These are phyloP conservation scores for Scheffersomyces parashehatae DNA, from an alignment of 1,139 yeast species.

Conservation along the genomic window DNA sequence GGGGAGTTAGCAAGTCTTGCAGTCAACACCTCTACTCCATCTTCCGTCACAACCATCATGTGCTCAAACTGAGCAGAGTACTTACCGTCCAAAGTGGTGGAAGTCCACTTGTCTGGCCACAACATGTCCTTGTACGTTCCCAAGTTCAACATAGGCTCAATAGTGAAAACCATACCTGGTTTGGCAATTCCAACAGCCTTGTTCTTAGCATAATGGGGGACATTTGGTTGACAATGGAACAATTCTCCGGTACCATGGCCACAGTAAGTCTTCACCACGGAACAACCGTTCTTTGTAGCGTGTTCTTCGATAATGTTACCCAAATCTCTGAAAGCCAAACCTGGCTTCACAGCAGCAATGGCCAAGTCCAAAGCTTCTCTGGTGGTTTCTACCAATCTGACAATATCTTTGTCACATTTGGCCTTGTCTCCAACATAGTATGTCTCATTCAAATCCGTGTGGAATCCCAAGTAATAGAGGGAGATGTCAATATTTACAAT, in stretches of 20 bases:
- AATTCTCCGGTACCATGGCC: constrained; percentile 91
- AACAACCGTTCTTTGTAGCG: constrained; percentile 75
- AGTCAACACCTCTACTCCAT: constrained; percentile 88
- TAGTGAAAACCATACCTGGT: constrained; percentile 96
- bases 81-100: constrained; percentile 85
- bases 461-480: constrained; percentile 81
- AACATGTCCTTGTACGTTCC: constrained; percentile 81
- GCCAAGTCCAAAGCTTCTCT: constrained; percentile 87
- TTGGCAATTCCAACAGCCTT: constrained; percentile 93
- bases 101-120: constrained; percentile 99
- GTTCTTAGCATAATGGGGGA: constrained; percentile 93
- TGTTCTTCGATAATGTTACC: constrained; percentile 90
- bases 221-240: constrained; percentile 91
- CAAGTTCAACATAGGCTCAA: constrained; percentile 94
- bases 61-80: constrained; percentile 95
- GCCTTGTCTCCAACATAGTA: constrained; percentile 96
- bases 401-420: constrained; percentile 67
- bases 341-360: constrained; percentile 85
- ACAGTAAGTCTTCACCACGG: constrained; percentile 87
- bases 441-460: constrained; percentile 94
- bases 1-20: constrained; percentile 49
- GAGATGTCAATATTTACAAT: constrained; percentile 90
- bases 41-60: constrained; percentile 87
- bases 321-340: constrained; percentile 79
- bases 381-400: constrained; percentile 90